These are phyloP conservation scores for Linnemannia exigua DNA, from an alignment of 192 early-diverging fungal genomes.

Conservation along the genomic window DNA sequence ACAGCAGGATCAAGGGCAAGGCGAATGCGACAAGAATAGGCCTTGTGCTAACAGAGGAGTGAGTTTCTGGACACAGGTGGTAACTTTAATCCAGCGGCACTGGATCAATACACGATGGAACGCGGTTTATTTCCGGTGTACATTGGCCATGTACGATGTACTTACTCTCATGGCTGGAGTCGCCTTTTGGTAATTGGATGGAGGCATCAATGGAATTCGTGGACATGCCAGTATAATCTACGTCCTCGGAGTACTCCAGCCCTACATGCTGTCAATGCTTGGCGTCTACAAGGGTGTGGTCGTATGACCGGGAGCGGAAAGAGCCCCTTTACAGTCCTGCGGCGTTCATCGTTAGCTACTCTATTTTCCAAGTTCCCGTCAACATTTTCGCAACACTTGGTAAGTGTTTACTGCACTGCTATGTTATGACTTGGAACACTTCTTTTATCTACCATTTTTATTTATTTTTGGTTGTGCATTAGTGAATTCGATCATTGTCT, in stretches of 20 bases:
- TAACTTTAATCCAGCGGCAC: neutral
- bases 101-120: slow-evolving; percentile 18
- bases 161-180: neutral
- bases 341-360: slow-evolving; percentile 8
- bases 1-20: neutral
- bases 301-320: slow-evolving; percentile 23
- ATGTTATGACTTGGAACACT: neutral
- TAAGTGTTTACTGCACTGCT: neutral
- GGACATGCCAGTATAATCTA: slow-evolving; percentile 10
- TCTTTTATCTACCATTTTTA: neutral
- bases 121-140: neutral
- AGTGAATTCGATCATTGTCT: slow-evolving; percentile 18
- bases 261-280: slow-evolving; percentile 10
- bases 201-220: neutral
- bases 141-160: neutral
- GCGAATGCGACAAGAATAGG: neutral
- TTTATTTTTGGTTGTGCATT: neutral
- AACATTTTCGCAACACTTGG: neutral
- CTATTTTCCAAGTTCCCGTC: neutral
- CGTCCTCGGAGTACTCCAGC: neutral
- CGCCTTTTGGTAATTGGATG: slow-evolving; percentile 16
- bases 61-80: neutral
- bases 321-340: slow-evolving; percentile 18
- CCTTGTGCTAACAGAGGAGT: neutral
- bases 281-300: neutral